Evolutionary conservation across 768 basidiomycete species (phyloP), one percentile per base, ranked within the genome.

Genomic region (Lentinula sp.): DNA sequence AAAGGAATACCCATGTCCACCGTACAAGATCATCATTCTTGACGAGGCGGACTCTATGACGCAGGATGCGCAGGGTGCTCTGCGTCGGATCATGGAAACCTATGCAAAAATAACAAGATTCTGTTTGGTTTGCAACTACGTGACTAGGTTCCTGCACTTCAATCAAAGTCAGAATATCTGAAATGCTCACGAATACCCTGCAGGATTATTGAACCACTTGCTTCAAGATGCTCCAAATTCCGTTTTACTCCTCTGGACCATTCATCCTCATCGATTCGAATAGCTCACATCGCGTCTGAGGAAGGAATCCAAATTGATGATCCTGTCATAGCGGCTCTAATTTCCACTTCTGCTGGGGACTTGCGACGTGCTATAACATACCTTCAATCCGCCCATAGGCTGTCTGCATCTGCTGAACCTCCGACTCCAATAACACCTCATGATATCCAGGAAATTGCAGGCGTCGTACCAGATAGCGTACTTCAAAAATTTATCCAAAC

Each of bases 31-130:
- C 65, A 89, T 99, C 70, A 98, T 99, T 64, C 84, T 99, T 28
- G 97, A 99, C 68, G 97, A 99, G 75, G 97, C 97, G 21, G 97
- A 99, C 72, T 96, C 94, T 5, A 99, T 99, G 97, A 99, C 97
- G 5, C 96, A 98, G 75, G 97, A 99, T 70, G 97, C 97, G 4
- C 97, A 99, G 72, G 95, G 90, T 37, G 97, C 97, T 0, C 78
- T 99, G 43, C 82, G 97, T 45, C 85, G 97, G n/a, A 98, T 98
- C 70, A 99, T 99, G 97, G 97, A 99, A 74, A 95, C 87, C n/a
- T 95, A 98, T 68, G 93, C 93, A 16, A 84, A 90, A 60, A 98
- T 98, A 70, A 99, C 97, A 35, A 83, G 97, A 4, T 99, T 99
- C 76, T 99, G 97, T 73, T 79, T 99, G 21, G 93, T 98, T 16